A percentile compares a stretch with the other conserved stretches of the same genome.
phyloP scores from a whole-genome alignment of 805 yeast species.

The Pichia nakasei region DNA sequence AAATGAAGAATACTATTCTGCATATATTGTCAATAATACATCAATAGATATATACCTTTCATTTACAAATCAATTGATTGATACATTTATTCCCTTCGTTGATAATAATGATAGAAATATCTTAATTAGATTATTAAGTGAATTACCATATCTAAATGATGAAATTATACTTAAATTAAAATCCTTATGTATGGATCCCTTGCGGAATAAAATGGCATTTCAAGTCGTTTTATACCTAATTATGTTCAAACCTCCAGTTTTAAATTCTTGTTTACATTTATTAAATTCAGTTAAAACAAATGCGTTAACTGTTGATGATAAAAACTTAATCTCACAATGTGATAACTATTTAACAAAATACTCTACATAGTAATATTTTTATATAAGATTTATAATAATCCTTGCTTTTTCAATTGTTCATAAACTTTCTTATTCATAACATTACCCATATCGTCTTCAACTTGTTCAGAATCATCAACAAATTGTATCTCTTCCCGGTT shows the following conservation, averaged over 20 bases:
- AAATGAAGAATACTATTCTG: slow-evolving; percentile 81
- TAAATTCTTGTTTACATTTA: slow-evolving; percentile 41
- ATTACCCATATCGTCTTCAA: slow-evolving; percentile 90
- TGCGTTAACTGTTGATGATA: slow-evolving; percentile 28
- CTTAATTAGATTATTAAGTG: slow-evolving; percentile 77
- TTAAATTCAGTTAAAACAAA: slow-evolving; percentile 39
- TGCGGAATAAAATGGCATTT: slow-evolving; percentile 69
- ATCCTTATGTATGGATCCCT: slow-evolving; percentile 79
- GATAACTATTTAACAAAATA: slow-evolving; percentile 40
- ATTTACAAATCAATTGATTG: slow-evolving; percentile 68
- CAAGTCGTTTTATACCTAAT: slow-evolving; percentile 74
- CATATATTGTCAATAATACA: slow-evolving; percentile 33
- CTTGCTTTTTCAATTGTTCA: slow-evolving; percentile 81
- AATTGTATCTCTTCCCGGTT: slow-evolving; percentile 31
- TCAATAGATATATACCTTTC: slow-evolving; percentile 37
- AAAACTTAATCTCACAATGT: slow-evolving; percentile 42
- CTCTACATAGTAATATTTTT: not conserved
- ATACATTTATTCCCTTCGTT: slow-evolving; percentile 72
- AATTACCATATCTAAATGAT: slow-evolving; percentile 67
- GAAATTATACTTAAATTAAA: slow-evolving; percentile 56
- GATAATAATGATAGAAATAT: slow-evolving; percentile 74
- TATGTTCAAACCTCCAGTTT: slow-evolving; percentile 86
- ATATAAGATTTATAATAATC: slow-evolving; percentile 41
- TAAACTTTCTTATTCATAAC: slow-evolving; percentile 81
- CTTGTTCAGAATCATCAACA: slow-evolving; percentile 56